Evolutionary conservation across 176 grass and related monocot species (phyloP).

Genomic region (Rhipidocladum racemiflorum): DNA sequence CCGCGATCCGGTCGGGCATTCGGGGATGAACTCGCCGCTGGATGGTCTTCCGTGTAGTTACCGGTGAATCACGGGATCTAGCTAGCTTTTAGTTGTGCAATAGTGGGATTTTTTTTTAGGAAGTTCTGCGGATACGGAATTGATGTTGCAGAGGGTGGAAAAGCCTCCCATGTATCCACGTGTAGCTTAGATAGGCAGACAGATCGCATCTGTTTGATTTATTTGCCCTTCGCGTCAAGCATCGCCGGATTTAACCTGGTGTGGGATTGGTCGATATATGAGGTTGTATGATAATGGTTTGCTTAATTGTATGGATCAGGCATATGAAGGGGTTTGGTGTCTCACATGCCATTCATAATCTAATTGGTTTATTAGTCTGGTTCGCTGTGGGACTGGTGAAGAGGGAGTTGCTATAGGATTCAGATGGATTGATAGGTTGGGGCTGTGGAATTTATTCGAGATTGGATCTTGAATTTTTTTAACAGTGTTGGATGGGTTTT

Average conservation of each 20-base stretch:
- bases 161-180: background rate
- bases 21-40: background rate
- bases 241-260: background rate
- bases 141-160: background rate
- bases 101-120: background rate
- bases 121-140: background rate
- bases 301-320: background rate
- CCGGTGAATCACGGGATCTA: constrained; percentile 14
- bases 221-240: background rate
- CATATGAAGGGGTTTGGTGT: background rate
- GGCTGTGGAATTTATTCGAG: background rate
- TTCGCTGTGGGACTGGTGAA: background rate
- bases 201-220: background rate
- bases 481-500: background rate
- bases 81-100: background rate
- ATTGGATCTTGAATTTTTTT: background rate
- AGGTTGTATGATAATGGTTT: background rate
- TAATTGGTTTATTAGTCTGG: background rate
- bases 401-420: background rate
- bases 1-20: constrained; percentile 17
- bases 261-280: background rate
- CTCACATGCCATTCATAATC: background rate
- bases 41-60: background rate
- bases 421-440: background rate
- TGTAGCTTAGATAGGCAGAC: background rate